Conservation (phyloP, 176 grass and related monocot species). For the Echinochloa phyllopogon region DNA sequence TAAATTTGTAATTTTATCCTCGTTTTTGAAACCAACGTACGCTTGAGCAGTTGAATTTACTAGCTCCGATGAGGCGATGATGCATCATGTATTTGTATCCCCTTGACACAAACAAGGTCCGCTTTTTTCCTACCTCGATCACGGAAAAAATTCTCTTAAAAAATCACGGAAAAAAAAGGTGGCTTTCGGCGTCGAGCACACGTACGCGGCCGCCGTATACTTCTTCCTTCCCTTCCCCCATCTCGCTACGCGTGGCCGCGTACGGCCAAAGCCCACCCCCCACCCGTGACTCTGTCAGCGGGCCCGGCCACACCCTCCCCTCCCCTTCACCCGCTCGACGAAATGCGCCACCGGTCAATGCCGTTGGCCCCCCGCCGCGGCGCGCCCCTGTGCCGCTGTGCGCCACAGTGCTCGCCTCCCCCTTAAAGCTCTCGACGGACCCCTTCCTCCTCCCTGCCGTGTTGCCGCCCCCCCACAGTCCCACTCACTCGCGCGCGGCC, state of each 20-base stretch:
- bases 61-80: no score
- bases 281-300: background rate
- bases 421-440: background rate
- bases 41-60: background rate
- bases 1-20: no score
- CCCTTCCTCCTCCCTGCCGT: background rate
- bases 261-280: background rate
- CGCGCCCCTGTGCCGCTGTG: no score
- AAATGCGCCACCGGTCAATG: constrained; percentile 40
- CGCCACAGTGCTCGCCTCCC: constrained; percentile 17
- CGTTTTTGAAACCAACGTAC: background rate
- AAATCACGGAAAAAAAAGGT: background rate
- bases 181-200: constrained; percentile 33
- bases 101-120: no score
- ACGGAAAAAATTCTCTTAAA: no score
- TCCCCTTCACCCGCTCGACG: constrained; percentile 46
- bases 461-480: constrained; percentile 44
- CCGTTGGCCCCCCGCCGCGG: constrained; percentile 25
- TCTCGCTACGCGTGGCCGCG: background rate
- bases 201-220: background rate
- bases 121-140: constrained; percentile 2
- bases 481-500: constrained; percentile 26
- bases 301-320: background rate
- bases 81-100: no score
- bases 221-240: background rate